Conservation (phyloP, 768 basidiomycete species). For the Mycena pura region DNA sequence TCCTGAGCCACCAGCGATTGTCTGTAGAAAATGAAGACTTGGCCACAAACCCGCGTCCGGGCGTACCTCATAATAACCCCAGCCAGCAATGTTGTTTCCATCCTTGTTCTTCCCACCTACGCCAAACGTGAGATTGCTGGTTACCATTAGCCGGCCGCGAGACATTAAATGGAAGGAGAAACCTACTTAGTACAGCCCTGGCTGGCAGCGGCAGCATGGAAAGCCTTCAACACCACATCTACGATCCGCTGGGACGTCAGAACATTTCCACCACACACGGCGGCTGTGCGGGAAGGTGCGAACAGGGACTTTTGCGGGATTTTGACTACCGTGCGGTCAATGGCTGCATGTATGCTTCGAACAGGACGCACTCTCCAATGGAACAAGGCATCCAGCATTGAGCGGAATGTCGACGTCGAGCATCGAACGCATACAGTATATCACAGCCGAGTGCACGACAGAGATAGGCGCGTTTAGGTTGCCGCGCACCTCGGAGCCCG, state of each 20-base stretch:
- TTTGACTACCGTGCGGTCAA: constrained; percentile 55
- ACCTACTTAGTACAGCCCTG: constrained; percentile 93
- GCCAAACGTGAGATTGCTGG: constrained; percentile 88
- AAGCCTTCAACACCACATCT: constrained; percentile 92
- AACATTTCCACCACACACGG: constrained; percentile 94
- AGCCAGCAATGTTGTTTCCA: constrained; percentile 77
- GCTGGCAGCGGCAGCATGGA: constrained; percentile 89
- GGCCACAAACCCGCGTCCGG: constrained; percentile 14
- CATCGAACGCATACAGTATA: constrained; percentile 91
- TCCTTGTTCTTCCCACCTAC: constrained; percentile 86
- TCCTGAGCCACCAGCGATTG: constrained; percentile 93
- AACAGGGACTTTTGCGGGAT: constrained; percentile 84
- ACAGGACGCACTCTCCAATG: constrained; percentile 67
- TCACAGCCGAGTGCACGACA: constrained; percentile 86
- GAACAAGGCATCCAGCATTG: constrained; percentile 93
- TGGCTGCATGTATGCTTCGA: background rate
- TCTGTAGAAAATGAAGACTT: constrained; percentile 51
- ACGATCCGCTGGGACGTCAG: constrained; percentile 92
- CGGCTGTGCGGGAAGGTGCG: constrained; percentile 83
- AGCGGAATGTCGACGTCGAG: constrained; percentile 87
- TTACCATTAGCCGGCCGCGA: constrained; percentile 5
- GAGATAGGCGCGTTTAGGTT: constrained; percentile 87
- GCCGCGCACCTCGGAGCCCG: constrained; percentile 83
- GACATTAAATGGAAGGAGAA: background rate
- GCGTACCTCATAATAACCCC: constrained; percentile 86